Base-by-base conservation (phyloP, 2,329 filamentous ascomycete species). In the Nigrospora oryzae region DNA sequence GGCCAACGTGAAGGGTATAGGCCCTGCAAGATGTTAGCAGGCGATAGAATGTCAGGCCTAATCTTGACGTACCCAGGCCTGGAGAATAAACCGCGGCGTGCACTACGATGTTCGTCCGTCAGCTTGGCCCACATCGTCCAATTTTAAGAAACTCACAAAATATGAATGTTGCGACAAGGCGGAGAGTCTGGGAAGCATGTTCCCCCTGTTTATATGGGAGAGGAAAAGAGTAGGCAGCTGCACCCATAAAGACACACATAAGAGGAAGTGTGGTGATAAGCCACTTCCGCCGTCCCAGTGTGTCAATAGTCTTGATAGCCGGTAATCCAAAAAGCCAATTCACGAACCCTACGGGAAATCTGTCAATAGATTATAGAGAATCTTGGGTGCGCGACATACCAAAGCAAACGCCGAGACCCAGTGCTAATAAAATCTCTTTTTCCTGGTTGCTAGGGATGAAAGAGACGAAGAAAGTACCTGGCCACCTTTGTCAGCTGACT, bases 1-100 rank as follows among this genome's bases (percentile, higher is more conserved):
- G 13, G 71, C 71, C 15, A 74, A 60, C 2, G 69, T 74, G 39
- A 73, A 74, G 0, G 71, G 68, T 11, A 74, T 73, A 0, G 71
- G 71, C 0, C 70, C 71, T 48, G n/a, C n/a, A n/a, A n/a, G n/a
- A n/a, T n/a, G n/a, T n/a, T n/a, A n/a, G n/a, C n/a, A n/a, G n/a
- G n/a, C n/a, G n/a, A n/a, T 63, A 38, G 8, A 55, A 16, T 13
- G 45, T 42, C 33, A 23, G 11, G 14, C 19, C 2, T 13, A n/a
- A 39, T 28, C n/a, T n/a, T n/a, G n/a, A 44, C 49, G 23, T 44
- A 59, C 58, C 59, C 38, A 61, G 47, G 8, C 57, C 59, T 3
- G 69, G 69, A 1, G 67, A 67, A 49, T 71, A 72, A 1, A 60
- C 62, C 0, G 66, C 63, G 2, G 66, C 60, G 42, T 71, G 70